Evolutionary conservation across 345 rosid genomes (phyloP), one percentile per base, ranked within the genome.

Genomic region (Bruguiera gymnorhiza): DNA sequence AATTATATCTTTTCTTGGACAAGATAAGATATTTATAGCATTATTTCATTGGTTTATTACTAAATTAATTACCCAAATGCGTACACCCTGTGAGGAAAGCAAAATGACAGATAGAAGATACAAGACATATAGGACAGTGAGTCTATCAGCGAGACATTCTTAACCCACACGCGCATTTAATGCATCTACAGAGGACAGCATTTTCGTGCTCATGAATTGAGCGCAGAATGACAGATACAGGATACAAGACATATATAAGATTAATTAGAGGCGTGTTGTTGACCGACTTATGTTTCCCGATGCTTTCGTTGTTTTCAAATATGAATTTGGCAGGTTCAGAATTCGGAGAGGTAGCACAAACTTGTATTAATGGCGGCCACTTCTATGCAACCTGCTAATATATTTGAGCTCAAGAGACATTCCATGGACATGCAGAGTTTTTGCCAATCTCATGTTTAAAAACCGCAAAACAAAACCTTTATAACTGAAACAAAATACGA

Each of bases 341-440:
- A 68, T 69, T 69, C 78, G 61, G 70, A 65, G 61, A 55, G 43
- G 76, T 46, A 70, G 66, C 75, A 79, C 73, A 65, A 57, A 79
- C 71, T 76, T 68, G 65, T 67, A 72, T 71, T 78, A 76, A 78
- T 78, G 79, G 75, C 56, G 76, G 70, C 88, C 69, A 62, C 67
- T 71, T 73, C 51, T 75, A 69, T 53, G 76, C 69, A 78, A 72
- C 72, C 70, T 78, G 78, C 81, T 73, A 75, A 65, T 71, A 76
- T 75, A 73, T 76, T 82, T 67, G 78, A 69, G 72, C 68, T 80
- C 51, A 71, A 68, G 75, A 79, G 68, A 76, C 78, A 81, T 84
- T 75, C 85, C 70, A 76, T 80, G 79, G 79, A 75, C 70, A 76
- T 77, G 78, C 81, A 75, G 53, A 71, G 55, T 39, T 66, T 71